Evolutionary conservation across 163 green algal genomes (phyloP), one percentile per base, ranked within the genome.

Genomic region (Chlorella variabilis): DNA sequence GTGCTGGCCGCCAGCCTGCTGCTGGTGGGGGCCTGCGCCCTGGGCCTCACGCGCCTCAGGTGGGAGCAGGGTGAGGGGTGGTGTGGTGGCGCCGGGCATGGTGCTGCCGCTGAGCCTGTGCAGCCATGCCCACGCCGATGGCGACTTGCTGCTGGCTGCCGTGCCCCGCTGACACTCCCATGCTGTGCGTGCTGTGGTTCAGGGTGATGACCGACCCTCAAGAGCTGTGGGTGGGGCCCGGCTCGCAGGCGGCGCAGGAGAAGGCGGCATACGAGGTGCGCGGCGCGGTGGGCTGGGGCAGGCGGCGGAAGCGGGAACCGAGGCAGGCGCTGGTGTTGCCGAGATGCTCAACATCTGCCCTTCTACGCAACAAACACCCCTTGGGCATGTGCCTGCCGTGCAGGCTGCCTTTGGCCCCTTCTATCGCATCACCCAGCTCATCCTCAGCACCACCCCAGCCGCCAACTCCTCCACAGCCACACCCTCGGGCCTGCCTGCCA

Each of bases 341-440:
- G 27, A 13, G n/a, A n/a, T 54, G 45, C 45, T 54, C 69, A 20
- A 77, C 38, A 31, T 18, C 15, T 11, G 7, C 5, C 36, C 65
- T 21, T 8, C 59, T 18, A 39, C 27, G 11, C 45, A 54, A 36
- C 23, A 13, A 38, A 61, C 15, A 4, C 13, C 25, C 13, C 63
- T 39, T 25, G 23, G 39, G 25, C 38, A 18, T 51, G 33, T 2
- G 34, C 33, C 33, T 29, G 54, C 45, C 34, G 21, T 42, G 77
- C 77, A 93, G 85, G 79, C 82, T 9, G 86, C 94, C 21, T 97
- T 98, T 84, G 95, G 95, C 4, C 88, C 92, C 23, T 98, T 98
- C 68, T 98, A 97, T 68, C 85, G 95, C 20, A 91, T 98, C 31
- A 89, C 93, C 49, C 94, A 98, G 88, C 81, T 98, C 29, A 95